Evolutionary conservation across 495 filamentous ascomycete genomes (phyloP), one percentile per base, ranked within the genome.

Genomic region (Aspergillus diversus): DNA sequence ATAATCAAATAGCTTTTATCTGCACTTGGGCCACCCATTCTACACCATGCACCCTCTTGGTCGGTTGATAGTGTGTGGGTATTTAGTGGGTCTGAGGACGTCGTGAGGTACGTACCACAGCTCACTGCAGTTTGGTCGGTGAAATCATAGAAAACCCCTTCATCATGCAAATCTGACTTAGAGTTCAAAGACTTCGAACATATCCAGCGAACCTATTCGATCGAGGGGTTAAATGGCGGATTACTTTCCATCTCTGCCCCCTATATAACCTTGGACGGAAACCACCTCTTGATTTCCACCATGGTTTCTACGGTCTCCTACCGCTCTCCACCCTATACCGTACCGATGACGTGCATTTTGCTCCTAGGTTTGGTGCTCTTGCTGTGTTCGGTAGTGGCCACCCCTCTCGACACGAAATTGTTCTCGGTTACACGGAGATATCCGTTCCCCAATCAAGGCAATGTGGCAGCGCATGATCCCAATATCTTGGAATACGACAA

Each of bases 391-490:
- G 51, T 59, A 27, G 33, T 32, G 3, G 63, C 63, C 15, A 52
- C 17, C 16, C 54, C 66, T 2, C 27, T 37, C n/a, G 27, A 54
- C 15, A n/a, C 51, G 3, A 5, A 67, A 39, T 55, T 73, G 31
- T 75, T 75, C 61, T 65, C 77, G 9, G 63, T 69, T 33, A 77
- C 76, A 11, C 63, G 69, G 11, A 42, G 56, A 8, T 69, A 74
- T 37, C 76, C 79, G 0, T 63, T 77, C 0, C 65, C 79, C 7
- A 80, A 78, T 51, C 52, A 55, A 32, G 77, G 76, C 33, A 65
- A 80, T 43, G 50, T 79, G n/a, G 51, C 49, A 33, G 70, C 61
- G 0, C 79, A 80, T 62, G 79, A 81, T 48, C 79, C 79, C 9
- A 80, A 72, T 37, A 75, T 81, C 15, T 11, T 81, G 27, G 48